Evolutionary conservation across 2,329 filamentous ascomycete species (phyloP).

Genomic region (Madurella fahalii): DNA sequence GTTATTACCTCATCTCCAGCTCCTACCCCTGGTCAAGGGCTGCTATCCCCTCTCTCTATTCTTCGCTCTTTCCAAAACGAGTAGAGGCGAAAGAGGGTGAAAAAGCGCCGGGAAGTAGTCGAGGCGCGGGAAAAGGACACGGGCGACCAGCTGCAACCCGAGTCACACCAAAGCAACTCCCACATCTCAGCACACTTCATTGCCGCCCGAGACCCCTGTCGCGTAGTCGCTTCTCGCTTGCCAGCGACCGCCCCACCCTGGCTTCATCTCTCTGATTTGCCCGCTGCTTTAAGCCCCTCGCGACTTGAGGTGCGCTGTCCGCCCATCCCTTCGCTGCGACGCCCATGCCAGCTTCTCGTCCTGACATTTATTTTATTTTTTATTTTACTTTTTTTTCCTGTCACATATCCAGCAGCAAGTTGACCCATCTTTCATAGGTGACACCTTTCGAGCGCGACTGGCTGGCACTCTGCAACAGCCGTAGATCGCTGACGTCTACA

Average conservation of each 20-base stretch:
- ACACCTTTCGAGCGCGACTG: too few relatives aligned
- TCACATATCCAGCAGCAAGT: conserved; percentile 2
- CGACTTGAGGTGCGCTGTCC: conserved; percentile 17
- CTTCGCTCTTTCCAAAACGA: conserved; percentile 3
- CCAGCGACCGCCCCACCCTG: conserved; percentile 18
- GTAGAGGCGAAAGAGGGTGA: conserved; percentile 2
- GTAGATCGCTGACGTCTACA: background rate
- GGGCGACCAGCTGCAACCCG: conserved; percentile 25
- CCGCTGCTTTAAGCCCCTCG: conserved; percentile 26
- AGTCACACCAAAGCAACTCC: conserved; percentile 29
- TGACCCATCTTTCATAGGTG: too few relatives aligned
- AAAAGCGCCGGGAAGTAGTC: background rate
- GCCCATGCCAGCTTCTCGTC: background rate
- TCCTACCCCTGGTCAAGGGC: conserved; percentile 6
- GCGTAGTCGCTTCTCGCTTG: conserved; percentile 28
- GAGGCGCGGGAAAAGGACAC: conserved; percentile 8
- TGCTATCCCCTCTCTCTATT: background rate
- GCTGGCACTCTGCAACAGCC: too few relatives aligned
- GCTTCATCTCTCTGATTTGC: conserved; percentile 23
- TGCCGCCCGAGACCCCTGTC: conserved; percentile 30
- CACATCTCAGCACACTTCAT: conserved; percentile 30
- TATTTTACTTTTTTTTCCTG: background rate
- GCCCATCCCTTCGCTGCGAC: conserved; percentile 14
- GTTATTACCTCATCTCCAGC: conserved; percentile 11
- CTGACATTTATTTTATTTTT: background rate